phyloP scores from a whole-genome alignment of 2,329 filamentous ascomycete species.

The Colletotrichum godetiae region DNA sequence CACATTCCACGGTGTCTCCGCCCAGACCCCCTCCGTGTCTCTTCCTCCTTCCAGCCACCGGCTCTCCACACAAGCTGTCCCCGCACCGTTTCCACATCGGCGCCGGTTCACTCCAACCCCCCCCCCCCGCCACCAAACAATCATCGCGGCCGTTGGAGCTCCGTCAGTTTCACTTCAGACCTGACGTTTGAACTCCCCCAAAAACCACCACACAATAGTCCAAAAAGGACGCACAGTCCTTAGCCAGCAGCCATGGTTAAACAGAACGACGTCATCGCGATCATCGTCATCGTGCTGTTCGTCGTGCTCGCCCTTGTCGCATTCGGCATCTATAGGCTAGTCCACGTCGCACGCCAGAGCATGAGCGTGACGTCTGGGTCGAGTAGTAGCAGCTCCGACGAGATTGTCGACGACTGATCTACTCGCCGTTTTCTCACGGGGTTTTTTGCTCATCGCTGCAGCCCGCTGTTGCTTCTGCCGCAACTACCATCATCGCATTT shows the following conservation, averaged over 20 bases:
- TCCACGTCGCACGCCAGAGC: slow-evolving; percentile 60
- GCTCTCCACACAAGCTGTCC: background rate
- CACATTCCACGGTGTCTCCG: slow-evolving; percentile 25
- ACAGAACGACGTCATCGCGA: slow-evolving; percentile 74
- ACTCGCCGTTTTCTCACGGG: background rate
- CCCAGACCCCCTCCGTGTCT: background rate
- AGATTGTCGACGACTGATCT: slow-evolving; percentile 40
- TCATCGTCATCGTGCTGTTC: slow-evolving; percentile 76
- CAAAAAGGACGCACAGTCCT: background rate
- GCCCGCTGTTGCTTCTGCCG: background rate
- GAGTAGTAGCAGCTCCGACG: slow-evolving; percentile 42
- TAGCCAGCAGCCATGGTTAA: slow-evolving; percentile 61
- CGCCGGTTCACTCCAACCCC: background rate
- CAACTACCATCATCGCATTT: background rate
- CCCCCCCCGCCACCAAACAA: background rate
- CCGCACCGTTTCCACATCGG: background rate
- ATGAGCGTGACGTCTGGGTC: slow-evolving; percentile 52
- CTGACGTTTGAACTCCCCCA: background rate
- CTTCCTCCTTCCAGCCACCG: background rate
- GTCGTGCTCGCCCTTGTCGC: slow-evolving; percentile 69
- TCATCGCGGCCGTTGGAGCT: background rate
- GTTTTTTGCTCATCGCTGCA: background rate
- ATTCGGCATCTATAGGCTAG: slow-evolving; percentile 73
- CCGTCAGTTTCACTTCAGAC: background rate
- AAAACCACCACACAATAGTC: background rate